Base-by-base conservation (phyloP, 495 filamentous ascomycete species). In the Neurospora cerealis region DNA sequence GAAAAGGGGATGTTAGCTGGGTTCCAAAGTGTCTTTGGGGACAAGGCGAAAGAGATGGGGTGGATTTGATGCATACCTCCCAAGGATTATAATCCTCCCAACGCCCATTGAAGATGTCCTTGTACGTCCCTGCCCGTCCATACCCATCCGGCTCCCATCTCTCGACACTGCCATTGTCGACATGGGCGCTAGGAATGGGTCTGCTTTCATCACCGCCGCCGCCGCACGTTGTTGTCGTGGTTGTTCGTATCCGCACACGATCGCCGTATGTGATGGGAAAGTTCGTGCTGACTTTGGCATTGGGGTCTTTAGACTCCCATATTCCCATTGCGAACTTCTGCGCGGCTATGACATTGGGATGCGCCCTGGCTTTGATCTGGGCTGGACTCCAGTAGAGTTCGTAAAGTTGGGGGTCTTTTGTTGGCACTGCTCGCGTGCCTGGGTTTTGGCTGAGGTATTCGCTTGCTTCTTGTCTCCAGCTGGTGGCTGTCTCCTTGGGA, bases 101-200 rank as follows among this genome's bases (percentile, higher is more conserved):
- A 1, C 85, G 80, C 0, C 94, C 94, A 37, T 88, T 77, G 69
- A 91, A 91, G 71, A 97, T 90, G 24, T 89, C 82, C 40, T 86
- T 81, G 79, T 96, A 97, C 2, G 93, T 91, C 1, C 83, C 82
- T 6, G 88, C 88, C 70, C 78, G 81, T 9, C 92, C 88, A 79
- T 97, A 97, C 42, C 92, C 93, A 17, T 89, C 86, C n/a, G 90
- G 86, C 78, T 97, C 94, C 94, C 95, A 97, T 15, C 94, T 87
- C 78, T 97, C 94, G 8, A 94, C 88, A 69, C 89, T 91, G 19
- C 94, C 94, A 44, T 92, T 90, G 75, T 97, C 94, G 15, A 80
- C 38, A 91, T 85, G 78, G 93, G 93, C 28, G 91, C 69, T 62
- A 17, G 46, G 70, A 3, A 6, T 66, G 54, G 32, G 28, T 62